Evolutionary conservation across 2,329 filamentous ascomycete species (phyloP), one percentile per base, ranked within the genome.

Genomic region (Thelonectria blattea): DNA sequence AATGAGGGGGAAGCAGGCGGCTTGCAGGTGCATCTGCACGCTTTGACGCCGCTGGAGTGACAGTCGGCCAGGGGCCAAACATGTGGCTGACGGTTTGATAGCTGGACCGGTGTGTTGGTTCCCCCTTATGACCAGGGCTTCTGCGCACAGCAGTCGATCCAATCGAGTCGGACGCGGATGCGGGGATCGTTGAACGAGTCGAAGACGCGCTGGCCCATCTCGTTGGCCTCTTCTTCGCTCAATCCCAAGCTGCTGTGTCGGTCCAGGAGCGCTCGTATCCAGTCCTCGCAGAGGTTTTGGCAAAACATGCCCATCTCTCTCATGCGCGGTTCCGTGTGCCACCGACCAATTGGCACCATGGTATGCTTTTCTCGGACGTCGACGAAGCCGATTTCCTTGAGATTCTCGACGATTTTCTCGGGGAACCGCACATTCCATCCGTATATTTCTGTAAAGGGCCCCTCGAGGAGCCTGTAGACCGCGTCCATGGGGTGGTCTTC

Each of bases 271-370:
- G 74, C 72, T 7, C 64, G 62, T 9, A 74, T 66, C 68, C 76
- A 75, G 32, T 76, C 75, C 49, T 77, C 71, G 22, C 71, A 64
- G 24, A 78, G 68, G 17, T 69, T 70, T 48, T 78, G 74, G 27
- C 71, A 67, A 54, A 78, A 78, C 18, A 78, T 70, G 32, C 77
- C 77, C 52, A 77, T 73, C 53, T 78, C 76, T 22, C 76, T 68
- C 66, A 71, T 68, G 22, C 70, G 71, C 10, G 67, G 53, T 37
- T 76, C 72, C n/a, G 64, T 67, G 5, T 75, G 73, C 76, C 77
- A 79, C n/a, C 74, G 71, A 1, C 76, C 77, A 14, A 79, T 58
- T 12, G 77, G 76, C 2, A 76, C 67, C 17, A 65, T 67, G 43
- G 67, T 73, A 32, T 70, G 69, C 15, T 61, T 65, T 14, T 72